Evolutionary conservation across 192 early-diverging fungal species (phyloP).

Genomic region (Podochytrium sp.): DNA sequence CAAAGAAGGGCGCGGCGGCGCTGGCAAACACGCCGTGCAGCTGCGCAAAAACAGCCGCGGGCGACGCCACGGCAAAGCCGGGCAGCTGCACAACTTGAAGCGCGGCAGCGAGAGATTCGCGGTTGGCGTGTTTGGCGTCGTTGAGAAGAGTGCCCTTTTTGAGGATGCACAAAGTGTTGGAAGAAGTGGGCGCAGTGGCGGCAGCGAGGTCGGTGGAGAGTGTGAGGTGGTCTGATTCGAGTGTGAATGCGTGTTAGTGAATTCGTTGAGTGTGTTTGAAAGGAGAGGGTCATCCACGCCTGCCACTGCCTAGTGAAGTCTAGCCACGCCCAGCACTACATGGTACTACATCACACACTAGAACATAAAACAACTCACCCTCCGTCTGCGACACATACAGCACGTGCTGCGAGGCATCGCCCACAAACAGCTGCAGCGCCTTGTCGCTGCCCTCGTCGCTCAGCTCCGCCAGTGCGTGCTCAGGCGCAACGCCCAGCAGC

Average conservation of each 20-base stretch:
- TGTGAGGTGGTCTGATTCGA: background rate
- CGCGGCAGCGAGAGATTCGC: conserved; percentile 49
- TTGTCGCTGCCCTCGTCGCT: background rate
- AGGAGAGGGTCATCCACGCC: too few relatives aligned
- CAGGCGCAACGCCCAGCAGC: background rate
- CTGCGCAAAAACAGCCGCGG: conserved; percentile 79
- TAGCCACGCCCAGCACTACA: too few relatives aligned
- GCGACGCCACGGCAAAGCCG: conserved; percentile 54
- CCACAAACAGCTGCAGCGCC: conserved; percentile 10
- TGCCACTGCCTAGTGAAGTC: too few relatives aligned
- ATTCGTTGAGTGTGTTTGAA: too few relatives aligned
- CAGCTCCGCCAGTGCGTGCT: background rate
- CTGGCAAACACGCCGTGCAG: conserved; percentile 91
- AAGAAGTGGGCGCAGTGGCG: background rate
- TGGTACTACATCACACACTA: too few relatives aligned
- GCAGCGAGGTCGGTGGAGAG: background rate
- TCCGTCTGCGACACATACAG: background rate
- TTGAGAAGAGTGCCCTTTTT: conserved; percentile 61
- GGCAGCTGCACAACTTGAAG: conserved; percentile 92
- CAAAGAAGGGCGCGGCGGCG: conserved; percentile 95
- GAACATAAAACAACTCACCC: conserved; percentile 7
- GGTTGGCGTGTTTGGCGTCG: conserved; percentile 52
- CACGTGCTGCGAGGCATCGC: background rate
- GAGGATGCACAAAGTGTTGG: conserved; percentile 14
- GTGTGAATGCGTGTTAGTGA: too few relatives aligned